Evolutionary conservation across 2,329 filamentous ascomycete genomes (phyloP).

Genomic region (Ceratocystis eucalypticola): DNA sequence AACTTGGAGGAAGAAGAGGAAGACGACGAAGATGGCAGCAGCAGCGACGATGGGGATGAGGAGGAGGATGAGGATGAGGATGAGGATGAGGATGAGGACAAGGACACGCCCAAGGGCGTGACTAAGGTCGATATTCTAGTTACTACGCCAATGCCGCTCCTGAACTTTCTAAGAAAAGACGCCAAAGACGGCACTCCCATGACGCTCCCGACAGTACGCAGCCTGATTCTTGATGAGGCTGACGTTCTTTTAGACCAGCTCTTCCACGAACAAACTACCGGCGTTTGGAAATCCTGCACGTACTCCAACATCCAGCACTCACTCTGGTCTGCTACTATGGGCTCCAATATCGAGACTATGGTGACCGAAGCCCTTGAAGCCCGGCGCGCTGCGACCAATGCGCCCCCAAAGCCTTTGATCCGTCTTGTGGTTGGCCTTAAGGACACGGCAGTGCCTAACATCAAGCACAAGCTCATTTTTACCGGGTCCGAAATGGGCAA

Average conservation of each 20-base stretch:
- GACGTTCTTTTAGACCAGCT: slow-evolving; percentile 86
- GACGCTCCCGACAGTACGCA: slow-evolving; percentile 52
- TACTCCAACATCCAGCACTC: slow-evolving; percentile 57
- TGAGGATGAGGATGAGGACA: slow-evolving; percentile 29
- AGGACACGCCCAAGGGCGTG: slow-evolving; percentile 18
- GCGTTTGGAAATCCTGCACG: slow-evolving; percentile 68
- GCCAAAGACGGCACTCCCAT: slow-evolving; percentile 31
- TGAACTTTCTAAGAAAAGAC: slow-evolving; percentile 50
- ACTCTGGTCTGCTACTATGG: slow-evolving; percentile 96
- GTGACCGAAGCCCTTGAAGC: slow-evolving; percentile 52
- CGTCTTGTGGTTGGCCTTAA: slow-evolving; percentile 91
- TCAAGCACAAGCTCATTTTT: slow-evolving; percentile 78
- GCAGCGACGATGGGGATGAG: slow-evolving; percentile 28
- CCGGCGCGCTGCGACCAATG: slow-evolving; percentile 25
- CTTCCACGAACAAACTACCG: slow-evolving; percentile 77
- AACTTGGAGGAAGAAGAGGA: slow-evolving; percentile 28
- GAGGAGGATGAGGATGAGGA: slow-evolving; percentile 25
- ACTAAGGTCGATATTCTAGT: slow-evolving; percentile 30
- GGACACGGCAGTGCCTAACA: slow-evolving; percentile 86
- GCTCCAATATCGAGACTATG: slow-evolving; percentile 75
- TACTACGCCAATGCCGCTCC: slow-evolving; percentile 45
- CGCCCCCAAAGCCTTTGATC: slow-evolving; percentile 43
- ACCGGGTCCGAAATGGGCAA: slow-evolving; percentile 89
- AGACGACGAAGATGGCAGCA: slow-evolving; percentile 25
- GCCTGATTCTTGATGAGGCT: slow-evolving; percentile 79